Percentiles rank a stretch among this genome's conserved stretches.
Evolutionary conservation across 495 filamentous ascomycete genomes (phyloP).

Genomic region (Glonium stellatum): DNA sequence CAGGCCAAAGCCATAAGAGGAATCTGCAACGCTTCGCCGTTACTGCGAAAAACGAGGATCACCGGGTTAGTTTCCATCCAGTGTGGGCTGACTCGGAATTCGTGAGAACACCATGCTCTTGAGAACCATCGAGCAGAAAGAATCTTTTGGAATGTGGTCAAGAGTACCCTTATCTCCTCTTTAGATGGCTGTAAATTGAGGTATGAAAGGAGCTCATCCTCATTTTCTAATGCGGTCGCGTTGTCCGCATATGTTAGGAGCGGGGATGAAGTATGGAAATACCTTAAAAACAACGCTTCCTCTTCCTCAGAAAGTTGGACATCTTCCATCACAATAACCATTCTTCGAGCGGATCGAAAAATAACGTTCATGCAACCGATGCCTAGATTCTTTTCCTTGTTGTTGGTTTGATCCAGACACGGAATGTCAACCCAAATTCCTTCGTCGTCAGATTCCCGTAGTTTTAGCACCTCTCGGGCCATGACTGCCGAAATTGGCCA

Average conservation of each 20-base stretch:
- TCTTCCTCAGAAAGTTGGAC: not conserved
- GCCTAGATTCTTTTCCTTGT: not conserved
- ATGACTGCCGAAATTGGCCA: not conserved
- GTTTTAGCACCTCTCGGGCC: not conserved
- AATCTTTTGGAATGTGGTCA: not conserved
- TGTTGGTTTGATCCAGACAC: constrained; percentile 1
- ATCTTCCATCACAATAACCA: not conserved
- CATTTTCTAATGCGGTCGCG: too few species aligned
- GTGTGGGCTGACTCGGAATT: not conserved
- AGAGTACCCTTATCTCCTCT: not conserved
- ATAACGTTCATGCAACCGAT: constrained; percentile 7
- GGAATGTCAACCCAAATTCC: constrained; percentile 1
- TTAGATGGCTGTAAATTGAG: too few species aligned
- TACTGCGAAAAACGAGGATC: not conserved
- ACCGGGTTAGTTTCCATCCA: not conserved
- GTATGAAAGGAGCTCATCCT: too few species aligned
- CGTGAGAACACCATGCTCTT: not conserved
- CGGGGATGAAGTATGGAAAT: not conserved
- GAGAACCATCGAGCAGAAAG: not conserved
- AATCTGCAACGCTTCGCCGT: not conserved
- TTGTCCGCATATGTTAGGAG: too few species aligned
- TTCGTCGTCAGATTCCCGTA: not conserved
- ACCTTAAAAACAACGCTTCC: not conserved
- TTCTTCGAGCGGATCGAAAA: not conserved
- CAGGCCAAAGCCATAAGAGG: not conserved